phyloP scores from a whole-genome alignment of 768 basidiomycete genomes.

The Dioszegia hungarica region DNA sequence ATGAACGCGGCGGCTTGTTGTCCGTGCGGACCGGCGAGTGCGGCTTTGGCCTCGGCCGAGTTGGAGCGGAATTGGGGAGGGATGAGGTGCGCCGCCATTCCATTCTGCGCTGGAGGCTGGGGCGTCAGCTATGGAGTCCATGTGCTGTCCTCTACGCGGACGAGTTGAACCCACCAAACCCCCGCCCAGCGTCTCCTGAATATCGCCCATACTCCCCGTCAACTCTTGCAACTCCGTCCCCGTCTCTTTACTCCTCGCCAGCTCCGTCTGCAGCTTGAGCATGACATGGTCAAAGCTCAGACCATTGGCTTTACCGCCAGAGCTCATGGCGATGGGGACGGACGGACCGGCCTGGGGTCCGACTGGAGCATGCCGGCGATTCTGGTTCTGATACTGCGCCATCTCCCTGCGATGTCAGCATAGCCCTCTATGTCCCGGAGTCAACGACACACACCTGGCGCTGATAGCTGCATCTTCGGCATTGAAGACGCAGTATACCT shows the following conservation, averaged over 20 bases:
- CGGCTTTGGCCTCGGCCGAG: constrained; percentile 32
- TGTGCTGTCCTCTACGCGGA: no score
- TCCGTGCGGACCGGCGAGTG: constrained; percentile 39
- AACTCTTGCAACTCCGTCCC: constrained; percentile 76
- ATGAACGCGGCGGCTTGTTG: constrained; percentile 52
- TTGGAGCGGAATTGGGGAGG: constrained; percentile 42
- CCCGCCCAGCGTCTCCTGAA: constrained; percentile 85
- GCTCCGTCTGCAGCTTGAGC: constrained; percentile 78
- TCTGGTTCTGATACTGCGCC: constrained; percentile 35
- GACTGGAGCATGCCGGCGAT: constrained; percentile 11
- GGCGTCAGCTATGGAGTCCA: background rate
- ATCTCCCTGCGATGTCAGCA: constrained; percentile 26
- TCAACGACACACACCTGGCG: constrained; percentile 31
- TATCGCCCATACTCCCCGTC: constrained; percentile 76
- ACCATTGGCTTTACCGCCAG: constrained; percentile 62
- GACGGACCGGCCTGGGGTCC: constrained; percentile 9
- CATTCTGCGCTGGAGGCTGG: constrained; percentile 47
- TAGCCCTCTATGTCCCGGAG: background rate
- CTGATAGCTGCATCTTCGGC: constrained; percentile 65
- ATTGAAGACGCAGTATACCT: constrained; percentile 79
- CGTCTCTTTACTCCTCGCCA: constrained; percentile 93
- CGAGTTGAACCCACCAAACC: constrained; percentile 68
- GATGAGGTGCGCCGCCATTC: constrained; percentile 39
- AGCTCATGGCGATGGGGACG: constrained; percentile 35
- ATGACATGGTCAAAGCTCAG: constrained; percentile 89